Conservation (phyloP, 2,329 filamentous ascomycete genomes). For the Emericellopsis atlantica region DNA sequence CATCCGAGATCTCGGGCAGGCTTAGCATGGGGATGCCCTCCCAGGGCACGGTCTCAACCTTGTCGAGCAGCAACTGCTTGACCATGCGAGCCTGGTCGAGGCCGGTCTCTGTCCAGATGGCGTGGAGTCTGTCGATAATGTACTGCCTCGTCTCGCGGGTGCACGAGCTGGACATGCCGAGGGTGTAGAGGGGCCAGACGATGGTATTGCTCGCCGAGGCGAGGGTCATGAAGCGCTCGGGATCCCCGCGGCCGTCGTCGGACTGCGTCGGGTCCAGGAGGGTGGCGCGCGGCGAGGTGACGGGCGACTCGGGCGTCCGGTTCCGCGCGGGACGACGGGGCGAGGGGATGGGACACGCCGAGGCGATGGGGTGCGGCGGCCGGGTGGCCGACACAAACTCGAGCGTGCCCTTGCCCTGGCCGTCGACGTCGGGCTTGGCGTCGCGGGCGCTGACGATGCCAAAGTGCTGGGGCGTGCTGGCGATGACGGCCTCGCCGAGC, state of each 20-base stretch:
- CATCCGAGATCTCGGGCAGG: slow-evolving; percentile 14
- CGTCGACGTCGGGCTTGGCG: slow-evolving; percentile 11
- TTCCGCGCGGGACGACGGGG: slow-evolving; percentile 4
- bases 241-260: slow-evolving; percentile 14
- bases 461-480: slow-evolving; percentile 35
- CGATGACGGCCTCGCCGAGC: slow-evolving; percentile 27
- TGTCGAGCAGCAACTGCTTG: slow-evolving; percentile 26
- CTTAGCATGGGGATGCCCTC: slow-evolving; percentile 10
- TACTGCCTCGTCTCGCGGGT: slow-evolving; percentile 26
- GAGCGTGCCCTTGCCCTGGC: slow-evolving; percentile 2
- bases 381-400: slow-evolving; percentile 3
- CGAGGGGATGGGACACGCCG: slow-evolving; percentile 15
- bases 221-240: slow-evolving; percentile 33
- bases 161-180: slow-evolving; percentile 33
- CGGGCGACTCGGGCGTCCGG: slow-evolving; percentile 4
- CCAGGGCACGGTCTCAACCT: slow-evolving; percentile 14
- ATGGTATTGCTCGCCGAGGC: slow-evolving; percentile 33
- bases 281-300: slow-evolving; percentile 17
- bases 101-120: slow-evolving; percentile 31
- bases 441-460: slow-evolving; percentile 30
- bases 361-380: slow-evolving; percentile 2
- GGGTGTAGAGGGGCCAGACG: slow-evolving; percentile 36
- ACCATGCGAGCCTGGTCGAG: slow-evolving; percentile 30
- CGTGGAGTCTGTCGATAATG: slow-evolving; percentile 28
- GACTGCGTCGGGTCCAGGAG: slow-evolving; percentile 26